phyloP scores from a whole-genome alignment of 768 basidiomycete species.

The Xerocomellus dryophilus region DNA sequence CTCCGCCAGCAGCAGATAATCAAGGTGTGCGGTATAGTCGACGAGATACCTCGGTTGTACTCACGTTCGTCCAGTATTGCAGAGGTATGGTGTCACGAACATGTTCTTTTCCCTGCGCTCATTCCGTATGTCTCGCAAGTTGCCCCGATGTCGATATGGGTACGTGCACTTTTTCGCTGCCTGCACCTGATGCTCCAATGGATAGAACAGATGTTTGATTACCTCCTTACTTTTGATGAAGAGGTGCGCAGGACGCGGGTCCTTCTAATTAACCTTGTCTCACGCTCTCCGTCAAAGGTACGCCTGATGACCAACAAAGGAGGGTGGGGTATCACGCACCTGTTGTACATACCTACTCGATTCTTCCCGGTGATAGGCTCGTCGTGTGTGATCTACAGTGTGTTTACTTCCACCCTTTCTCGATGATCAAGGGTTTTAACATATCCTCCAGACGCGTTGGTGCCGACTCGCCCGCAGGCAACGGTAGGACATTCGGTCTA shows the following conservation, averaged over 20 bases:
- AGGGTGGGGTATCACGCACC: slow-evolving; percentile 10
- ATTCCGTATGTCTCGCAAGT: slow-evolving; percentile 2
- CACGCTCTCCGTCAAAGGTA: not conserved
- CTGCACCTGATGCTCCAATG: not conserved
- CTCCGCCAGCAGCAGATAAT: slow-evolving; percentile 8
- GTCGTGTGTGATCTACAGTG: slow-evolving; percentile 5
- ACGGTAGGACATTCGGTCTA: not conserved
- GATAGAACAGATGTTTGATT: slow-evolving; percentile 4
- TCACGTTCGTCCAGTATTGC: slow-evolving; percentile 1
- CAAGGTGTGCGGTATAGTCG: not conserved
- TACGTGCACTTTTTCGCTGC: not conserved
- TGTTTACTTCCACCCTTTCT: not conserved
- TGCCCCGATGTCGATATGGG: slow-evolving; percentile 11
- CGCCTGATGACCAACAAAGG: not conserved
- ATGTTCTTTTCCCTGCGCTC: not conserved
- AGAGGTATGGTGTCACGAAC: not conserved
- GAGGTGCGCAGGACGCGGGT: slow-evolving; percentile 1
- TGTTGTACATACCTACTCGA: slow-evolving; percentile 10
- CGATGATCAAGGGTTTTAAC: not conserved
- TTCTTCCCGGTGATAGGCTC: slow-evolving; percentile 8
- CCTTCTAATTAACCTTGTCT: not conserved
- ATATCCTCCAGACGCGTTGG: not conserved
- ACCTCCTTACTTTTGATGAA: slow-evolving; percentile 11
- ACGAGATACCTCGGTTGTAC: not conserved
- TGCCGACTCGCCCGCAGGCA: not conserved